Percentiles rank a stretch among this genome's conserved stretches.
Evolutionary conservation across 768 basidiomycete genomes (phyloP).

Genomic region (Boletellus sp.): DNA sequence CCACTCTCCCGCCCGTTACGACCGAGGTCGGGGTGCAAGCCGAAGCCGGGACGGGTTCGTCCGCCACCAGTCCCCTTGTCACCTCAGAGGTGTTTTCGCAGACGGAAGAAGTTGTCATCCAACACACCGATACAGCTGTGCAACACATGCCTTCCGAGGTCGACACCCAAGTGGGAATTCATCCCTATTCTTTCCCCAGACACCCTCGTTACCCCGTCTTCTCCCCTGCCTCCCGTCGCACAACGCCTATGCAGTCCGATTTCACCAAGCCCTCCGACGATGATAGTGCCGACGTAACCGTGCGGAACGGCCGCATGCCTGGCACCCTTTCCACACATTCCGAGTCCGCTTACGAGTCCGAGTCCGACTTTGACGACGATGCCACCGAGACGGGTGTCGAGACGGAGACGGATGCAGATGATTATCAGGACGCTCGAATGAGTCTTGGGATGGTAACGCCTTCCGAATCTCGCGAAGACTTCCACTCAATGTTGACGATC

Average conservation of each 20-base stretch:
- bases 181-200: conserved; percentile 34
- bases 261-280: conserved; percentile 37
- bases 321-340: conserved; percentile 17
- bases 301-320: conserved; percentile 30
- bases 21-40: conserved; percentile 42
- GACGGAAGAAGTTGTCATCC: conserved; percentile 41
- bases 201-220: conserved; percentile 17
- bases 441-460: conserved; percentile 61
- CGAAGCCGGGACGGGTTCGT: conserved; percentile 22
- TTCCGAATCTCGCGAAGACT: conserved; percentile 64
- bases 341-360: conserved; percentile 41
- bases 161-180: conserved; percentile 34
- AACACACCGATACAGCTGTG: conserved; percentile 41
- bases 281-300: conserved; percentile 31
- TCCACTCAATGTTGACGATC: conserved; percentile 69
- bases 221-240: conserved; percentile 32
- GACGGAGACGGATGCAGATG: conserved; percentile 63
- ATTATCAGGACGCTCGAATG: conserved; percentile 75
- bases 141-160: conserved; percentile 41
- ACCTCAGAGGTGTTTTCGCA: conserved; percentile 42
- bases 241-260: conserved; percentile 49
- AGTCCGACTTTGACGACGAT: conserved; percentile 40
- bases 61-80: conserved; percentile 15
- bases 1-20: conserved; percentile 29
- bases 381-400: conserved; percentile 63